Conservation (phyloP, 83 land plant genomes). For the Thuja plicata region DNA sequence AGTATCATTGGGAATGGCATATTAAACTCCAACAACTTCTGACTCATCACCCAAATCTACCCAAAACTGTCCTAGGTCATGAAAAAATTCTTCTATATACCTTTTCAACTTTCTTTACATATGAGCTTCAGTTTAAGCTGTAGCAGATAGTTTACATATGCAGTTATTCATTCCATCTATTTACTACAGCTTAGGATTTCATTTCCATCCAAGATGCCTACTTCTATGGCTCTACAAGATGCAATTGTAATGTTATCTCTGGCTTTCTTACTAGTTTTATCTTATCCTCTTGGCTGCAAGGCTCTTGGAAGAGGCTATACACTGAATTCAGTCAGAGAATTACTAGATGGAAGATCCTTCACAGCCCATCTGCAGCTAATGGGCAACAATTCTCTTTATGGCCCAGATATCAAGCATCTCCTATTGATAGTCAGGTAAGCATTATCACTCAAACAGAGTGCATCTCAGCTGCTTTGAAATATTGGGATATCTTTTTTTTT, state of each 20-base stretch:
- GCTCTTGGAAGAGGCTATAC: slow-evolving; percentile 38
- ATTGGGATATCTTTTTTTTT: background rate
- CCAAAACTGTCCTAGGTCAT: too few species aligned
- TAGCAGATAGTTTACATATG: too few species aligned
- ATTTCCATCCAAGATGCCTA: too few species aligned
- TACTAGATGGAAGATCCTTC: slow-evolving; percentile 24
- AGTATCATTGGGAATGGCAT: too few species aligned
- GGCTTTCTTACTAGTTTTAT: background rate
- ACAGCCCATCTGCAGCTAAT: slow-evolving; percentile 44
- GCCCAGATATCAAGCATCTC: slow-evolving; percentile 49
- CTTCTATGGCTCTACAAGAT: too few species aligned
- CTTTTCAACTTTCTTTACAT: too few species aligned
- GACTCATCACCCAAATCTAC: too few species aligned
- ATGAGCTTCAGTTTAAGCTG: too few species aligned
- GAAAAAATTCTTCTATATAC: too few species aligned
- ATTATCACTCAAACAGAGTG: background rate
- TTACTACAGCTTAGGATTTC: too few species aligned
- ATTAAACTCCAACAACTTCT: too few species aligned
- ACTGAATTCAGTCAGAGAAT: slow-evolving; percentile 16
- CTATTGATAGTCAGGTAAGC: slow-evolving; percentile 36
- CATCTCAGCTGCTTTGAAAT: background rate
- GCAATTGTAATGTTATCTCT: background rate
- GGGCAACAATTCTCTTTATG: slow-evolving; percentile 27
- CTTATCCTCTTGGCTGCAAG: background rate
- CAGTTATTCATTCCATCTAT: too few species aligned